A percentile compares a stretch with the other conserved stretches of the same genome.
These are phyloP conservation scores for Globisporangium abappressorium DNA, from an alignment of 352 stramenopile species.

Conservation along the genomic window DNA sequence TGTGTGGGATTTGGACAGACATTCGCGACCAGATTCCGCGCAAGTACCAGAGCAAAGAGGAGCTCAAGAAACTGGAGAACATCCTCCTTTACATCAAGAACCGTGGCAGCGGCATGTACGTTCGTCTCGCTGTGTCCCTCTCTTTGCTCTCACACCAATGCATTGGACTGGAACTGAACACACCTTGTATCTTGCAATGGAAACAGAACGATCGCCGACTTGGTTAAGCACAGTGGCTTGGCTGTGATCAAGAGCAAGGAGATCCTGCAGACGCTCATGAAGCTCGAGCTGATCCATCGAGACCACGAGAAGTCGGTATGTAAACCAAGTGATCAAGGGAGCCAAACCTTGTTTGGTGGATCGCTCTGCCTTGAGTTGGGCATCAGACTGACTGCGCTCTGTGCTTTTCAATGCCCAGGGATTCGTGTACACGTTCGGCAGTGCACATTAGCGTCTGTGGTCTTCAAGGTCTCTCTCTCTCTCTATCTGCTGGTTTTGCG, in stretches of 20 bases:
- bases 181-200: background rate
- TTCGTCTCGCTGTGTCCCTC: conserved; percentile 7
- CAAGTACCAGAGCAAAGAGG: conserved; percentile 77
- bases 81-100: conserved; percentile 87
- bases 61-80: conserved; percentile 86
- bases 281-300: conserved; percentile 74
- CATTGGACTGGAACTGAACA: background rate
- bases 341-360: background rate
- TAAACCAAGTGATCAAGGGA: background rate
- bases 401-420: conserved; percentile 27
- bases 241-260: conserved; percentile 86
- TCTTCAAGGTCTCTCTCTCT: background rate
- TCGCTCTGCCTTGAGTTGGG: background rate
- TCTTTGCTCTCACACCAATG: background rate
- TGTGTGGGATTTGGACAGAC: conserved; percentile 29
- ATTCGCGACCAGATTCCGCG: conserved; percentile 73
- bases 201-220: conserved; percentile 70
- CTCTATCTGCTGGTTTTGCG: background rate
- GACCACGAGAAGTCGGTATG: conserved; percentile 72
- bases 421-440: conserved; percentile 72
- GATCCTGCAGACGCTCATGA: conserved; percentile 86
- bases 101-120: conserved; percentile 71
- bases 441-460: conserved; percentile 4
- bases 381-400: conserved; percentile 6
- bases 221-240: conserved; percentile 77